Evolutionary conservation across 768 basidiomycete genomes (phyloP), one percentile per base, ranked within the genome.

Genomic region (Atractiella rhizophila): DNA sequence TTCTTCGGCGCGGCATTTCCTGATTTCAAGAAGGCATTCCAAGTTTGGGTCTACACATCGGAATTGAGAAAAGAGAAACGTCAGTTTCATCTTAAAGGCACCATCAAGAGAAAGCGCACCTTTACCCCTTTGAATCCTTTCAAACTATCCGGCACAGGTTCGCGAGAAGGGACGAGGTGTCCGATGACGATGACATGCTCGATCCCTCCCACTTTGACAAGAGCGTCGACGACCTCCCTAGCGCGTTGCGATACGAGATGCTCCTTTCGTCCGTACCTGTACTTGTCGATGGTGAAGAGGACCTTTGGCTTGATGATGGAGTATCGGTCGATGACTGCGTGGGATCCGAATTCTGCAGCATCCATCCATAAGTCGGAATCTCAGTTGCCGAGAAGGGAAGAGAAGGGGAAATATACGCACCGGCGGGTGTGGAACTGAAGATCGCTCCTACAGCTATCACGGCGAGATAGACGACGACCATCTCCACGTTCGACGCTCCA

Each of bases 311-410:
- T 18, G 5, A 39, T 26, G 23, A 39, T 26, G 10, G 37, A 39
- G 37, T 39, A 39, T 12, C 37, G 10, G 37, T 39, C 37, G 20
- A 39, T 39, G 21, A 39, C 37, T 9, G 37, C 37, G 25, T 39
- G 37, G 16, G 37, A 26, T 5, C 37, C 37, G 16, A 39, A 39
- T 29, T 39, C 37, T 5, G 37, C 37, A n/a, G n/a, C n/a, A n/a
- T n/a, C n/a, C n/a, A n/a, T n/a, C n/a, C n/a, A n/a, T n/a, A n/a
- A n/a, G n/a, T n/a, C n/a, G n/a, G n/a, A n/a, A n/a, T n/a, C n/a
- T n/a, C n/a, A n/a, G n/a, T n/a, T n/a, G n/a, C n/a, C n/a, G n/a
- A n/a, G n/a, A n/a, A n/a, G n/a, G n/a, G n/a, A n/a, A n/a, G n/a
- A n/a, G n/a, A n/a, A n/a, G n/a, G n/a, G n/a, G n/a, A n/a, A n/a